A percentile compares a stretch with the other conserved stretches of the same genome.
phyloP scores from a whole-genome alignment of 2,329 filamentous ascomycete species.

The Ophiostoma fasciatum region DNA sequence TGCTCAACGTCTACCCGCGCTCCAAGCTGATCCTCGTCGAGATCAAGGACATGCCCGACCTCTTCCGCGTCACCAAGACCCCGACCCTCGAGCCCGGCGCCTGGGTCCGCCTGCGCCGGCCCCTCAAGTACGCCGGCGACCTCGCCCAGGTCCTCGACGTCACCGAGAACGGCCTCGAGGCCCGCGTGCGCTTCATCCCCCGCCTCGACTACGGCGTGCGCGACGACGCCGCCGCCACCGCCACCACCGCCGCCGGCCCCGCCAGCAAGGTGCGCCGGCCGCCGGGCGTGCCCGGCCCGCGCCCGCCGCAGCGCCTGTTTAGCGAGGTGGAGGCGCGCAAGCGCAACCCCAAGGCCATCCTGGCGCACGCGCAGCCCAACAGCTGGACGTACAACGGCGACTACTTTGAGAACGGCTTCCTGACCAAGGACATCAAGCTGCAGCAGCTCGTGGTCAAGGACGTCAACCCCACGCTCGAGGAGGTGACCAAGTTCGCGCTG shows the following conservation, averaged over 20 bases:
- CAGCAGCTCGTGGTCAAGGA: constrained; percentile 74
- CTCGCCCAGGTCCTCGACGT: constrained; percentile 85
- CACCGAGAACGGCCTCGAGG: constrained; percentile 81
- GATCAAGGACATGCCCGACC: constrained; percentile 93
- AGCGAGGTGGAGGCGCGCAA: constrained; percentile 88
- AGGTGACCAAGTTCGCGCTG: constrained; percentile 86
- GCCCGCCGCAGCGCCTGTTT: constrained; percentile 80
- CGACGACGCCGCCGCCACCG: constrained; percentile 47
- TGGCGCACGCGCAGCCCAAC: constrained; percentile 60
- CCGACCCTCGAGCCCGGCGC: constrained; percentile 73
- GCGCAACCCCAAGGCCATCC: constrained; percentile 51
- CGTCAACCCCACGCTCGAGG: constrained; percentile 85
- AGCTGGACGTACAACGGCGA: constrained; percentile 78
- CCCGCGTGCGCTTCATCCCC: constrained; percentile 75
- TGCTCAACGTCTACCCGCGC: constrained; percentile 81
- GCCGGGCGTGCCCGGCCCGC: constrained; percentile 41
- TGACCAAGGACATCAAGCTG: constrained; percentile 87
- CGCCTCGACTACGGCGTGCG: constrained; percentile 82
- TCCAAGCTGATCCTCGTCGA: constrained; percentile 78
- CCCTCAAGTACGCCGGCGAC: constrained; percentile 72
- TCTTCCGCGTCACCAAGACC: constrained; percentile 80
- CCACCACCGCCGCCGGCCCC: constrained; percentile 24
- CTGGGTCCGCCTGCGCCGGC: constrained; percentile 77
- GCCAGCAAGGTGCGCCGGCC: constrained; percentile 71
- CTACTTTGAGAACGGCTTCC: constrained; percentile 82